These are phyloP conservation scores for Solanum paucissectum DNA, from an alignment of 257 asterid genomes.

Conservation along the genomic window DNA sequence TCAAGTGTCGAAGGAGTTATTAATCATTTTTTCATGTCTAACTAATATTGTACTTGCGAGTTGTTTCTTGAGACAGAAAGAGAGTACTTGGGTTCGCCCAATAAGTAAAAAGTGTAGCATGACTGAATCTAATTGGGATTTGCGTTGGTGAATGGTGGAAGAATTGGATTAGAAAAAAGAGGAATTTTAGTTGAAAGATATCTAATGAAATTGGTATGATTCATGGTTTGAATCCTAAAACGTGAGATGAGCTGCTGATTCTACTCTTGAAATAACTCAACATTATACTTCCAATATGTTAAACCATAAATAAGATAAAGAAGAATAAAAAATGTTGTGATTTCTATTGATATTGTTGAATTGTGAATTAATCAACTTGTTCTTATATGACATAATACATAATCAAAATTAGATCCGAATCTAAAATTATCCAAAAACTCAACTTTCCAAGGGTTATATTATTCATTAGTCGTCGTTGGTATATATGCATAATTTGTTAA, in stretches of 20 bases:
- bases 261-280: background rate
- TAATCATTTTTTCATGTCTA: background rate
- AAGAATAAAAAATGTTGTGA: background rate
- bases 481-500: too few species aligned
- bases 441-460: background rate
- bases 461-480: background rate
- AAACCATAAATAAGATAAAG: background rate
- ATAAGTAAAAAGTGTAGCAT: background rate
- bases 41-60: background rate
- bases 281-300: background rate
- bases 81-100: background rate
- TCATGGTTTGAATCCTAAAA: background rate
- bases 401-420: background rate
- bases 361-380: background rate
- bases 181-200: background rate
- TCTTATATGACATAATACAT: background rate
- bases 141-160: background rate
- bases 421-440: too few species aligned
- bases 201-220: background rate
- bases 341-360: background rate
- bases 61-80: background rate
- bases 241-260: background rate
- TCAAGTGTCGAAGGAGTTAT: background rate
- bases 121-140: background rate
- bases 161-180: background rate